Conservation (phyloP, 2,329 filamentous ascomycete species). For the Dendryphion nanum region DNA sequence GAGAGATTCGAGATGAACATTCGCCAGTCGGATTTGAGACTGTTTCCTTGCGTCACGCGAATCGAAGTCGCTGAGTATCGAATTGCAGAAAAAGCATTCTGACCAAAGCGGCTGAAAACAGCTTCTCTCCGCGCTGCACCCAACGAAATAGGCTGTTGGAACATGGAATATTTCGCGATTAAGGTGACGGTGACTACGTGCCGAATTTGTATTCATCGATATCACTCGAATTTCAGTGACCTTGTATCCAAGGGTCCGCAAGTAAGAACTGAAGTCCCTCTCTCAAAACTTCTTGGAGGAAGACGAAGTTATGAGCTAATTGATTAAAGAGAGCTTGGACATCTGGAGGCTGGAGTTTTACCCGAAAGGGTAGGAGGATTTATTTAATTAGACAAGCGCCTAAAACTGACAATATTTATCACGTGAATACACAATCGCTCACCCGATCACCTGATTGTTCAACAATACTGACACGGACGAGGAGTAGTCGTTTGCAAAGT, state of each 20-base stretch:
- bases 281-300: background rate
- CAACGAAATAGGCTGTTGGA: background rate
- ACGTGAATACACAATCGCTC: no score
- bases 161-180: background rate
- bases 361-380: no score
- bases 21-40: constrained; percentile 5
- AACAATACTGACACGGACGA: no score
- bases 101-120: background rate
- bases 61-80: constrained; percentile 2
- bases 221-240: no score
- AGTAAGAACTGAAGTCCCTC: background rate
- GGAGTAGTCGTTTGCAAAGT: no score
- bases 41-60: no score
- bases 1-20: constrained; percentile 9
- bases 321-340: no score
- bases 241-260: background rate
- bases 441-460: no score
- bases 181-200: background rate
- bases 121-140: background rate
- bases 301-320: no score
- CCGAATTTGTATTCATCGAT: background rate
- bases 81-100: constrained; percentile 6
- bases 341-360: no score
- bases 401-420: no score
- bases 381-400: no score